Evolutionary conservation across 768 basidiomycete species (phyloP).

Genomic region (Sarcomyxa edulis): DNA sequence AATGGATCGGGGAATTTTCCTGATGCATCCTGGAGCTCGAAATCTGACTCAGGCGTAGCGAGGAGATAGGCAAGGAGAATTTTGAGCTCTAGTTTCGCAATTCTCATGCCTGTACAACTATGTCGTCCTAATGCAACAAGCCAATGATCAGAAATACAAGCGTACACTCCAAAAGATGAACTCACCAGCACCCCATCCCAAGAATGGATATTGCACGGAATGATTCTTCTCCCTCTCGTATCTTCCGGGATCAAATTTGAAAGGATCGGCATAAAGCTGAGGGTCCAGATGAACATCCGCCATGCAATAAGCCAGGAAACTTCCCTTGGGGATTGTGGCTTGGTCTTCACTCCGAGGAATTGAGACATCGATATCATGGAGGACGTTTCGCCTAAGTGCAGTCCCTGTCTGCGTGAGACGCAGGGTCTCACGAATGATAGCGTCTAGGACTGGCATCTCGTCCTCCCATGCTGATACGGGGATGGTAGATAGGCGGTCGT

Average conservation of each 20-base stretch:
- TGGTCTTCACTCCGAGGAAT: too few species aligned
- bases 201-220: constrained; percentile 42
- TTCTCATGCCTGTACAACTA: constrained; percentile 67
- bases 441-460: constrained; percentile 65
- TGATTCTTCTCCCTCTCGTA: constrained; percentile 35
- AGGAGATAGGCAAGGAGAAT: constrained; percentile 64
- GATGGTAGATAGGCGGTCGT: constrained; percentile 46
- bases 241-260: constrained; percentile 69
- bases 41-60: constrained; percentile 57
- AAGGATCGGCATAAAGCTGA: constrained; percentile 68
- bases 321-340: constrained; percentile 65
- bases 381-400: constrained; percentile 76
- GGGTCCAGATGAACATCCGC: constrained; percentile 74
- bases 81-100: constrained; percentile 72
- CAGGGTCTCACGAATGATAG: constrained; percentile 71
- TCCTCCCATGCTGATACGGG: constrained; percentile 72
- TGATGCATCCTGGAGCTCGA: constrained; percentile 47
- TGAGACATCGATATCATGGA: constrained; percentile 64
- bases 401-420: constrained; percentile 76
- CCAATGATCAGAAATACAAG: constrained; percentile 8
- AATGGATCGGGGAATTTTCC: constrained; percentile 39
- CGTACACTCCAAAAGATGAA: not conserved
- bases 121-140: constrained; percentile 57
- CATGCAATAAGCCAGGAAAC: constrained; percentile 76
- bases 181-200: constrained; percentile 79